Evolutionary conservation across 2,329 filamentous ascomycete genomes (phyloP), one percentile per base, ranked within the genome.

Genomic region (Blastomyces emzantsi): DNA sequence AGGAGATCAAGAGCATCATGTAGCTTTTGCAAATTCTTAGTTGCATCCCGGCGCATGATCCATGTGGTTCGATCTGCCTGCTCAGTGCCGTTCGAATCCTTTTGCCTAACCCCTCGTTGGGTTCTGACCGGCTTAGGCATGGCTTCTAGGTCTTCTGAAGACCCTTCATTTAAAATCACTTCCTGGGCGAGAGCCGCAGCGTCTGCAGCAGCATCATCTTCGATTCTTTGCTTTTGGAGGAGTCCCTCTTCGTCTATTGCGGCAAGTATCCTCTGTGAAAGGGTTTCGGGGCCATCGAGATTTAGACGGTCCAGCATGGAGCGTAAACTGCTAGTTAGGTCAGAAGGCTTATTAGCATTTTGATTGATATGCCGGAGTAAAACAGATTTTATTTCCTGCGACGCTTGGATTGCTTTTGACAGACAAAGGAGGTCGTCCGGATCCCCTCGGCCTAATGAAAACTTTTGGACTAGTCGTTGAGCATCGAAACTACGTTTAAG

Each of bases 201-300:
- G 65, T 88, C 84, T 25, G 82, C 85, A 0, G 87, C 86, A 66
- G 90, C 86, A 61, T 83, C 85, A 65, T 93, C 87, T 68, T 94
- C 87, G 1, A 88, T 82, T 45, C 88, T 84, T 70, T 97, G 92
- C 70, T 90, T 87, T 68, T 90, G 86, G 19, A 87, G 81, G n/a
- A 97, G 79, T 0, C 92, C 90, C 66, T 97, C 92, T 76, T 97
- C 94, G 70, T 99, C 94, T 64, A 99, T 96, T 3, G 93, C 87
- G 2, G 83, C 80, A 60, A 83, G 78, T 64, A 99, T 96, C 28
- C 83, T 83, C 28, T 80, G 76, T 1, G 92, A 90, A 4, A 97
- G 83, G 52, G 83, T 81, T 13, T 80, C 77, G 0, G 92, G 90
- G 2, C 85, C 84, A 15, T 83, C 80, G 25, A 97, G 80, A 62